Evolutionary conservation across 768 basidiomycete species (phyloP), one percentile per base, ranked within the genome.

Genomic region (Mycena filopes): DNA sequence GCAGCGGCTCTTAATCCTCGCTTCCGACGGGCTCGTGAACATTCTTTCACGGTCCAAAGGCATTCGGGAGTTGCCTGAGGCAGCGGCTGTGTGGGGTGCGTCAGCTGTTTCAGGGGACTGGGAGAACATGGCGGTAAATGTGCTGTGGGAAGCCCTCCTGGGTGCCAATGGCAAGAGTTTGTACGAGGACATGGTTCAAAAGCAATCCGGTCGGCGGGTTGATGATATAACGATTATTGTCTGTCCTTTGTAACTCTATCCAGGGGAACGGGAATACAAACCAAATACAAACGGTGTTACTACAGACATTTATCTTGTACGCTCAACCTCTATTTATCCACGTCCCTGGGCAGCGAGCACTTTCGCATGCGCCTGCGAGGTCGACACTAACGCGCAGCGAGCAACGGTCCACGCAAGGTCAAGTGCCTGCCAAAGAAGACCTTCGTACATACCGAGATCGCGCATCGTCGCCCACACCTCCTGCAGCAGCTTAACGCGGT

Each of bases 381-480:
- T 66, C 23, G 73, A 40, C 21, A 68, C 72, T 46, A 86, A 71
- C 23, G 85, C 81, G 6, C 43, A 61, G 60, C 85, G 68, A 23
- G 84, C 74, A 18, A 81, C 69, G 58, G 80, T 82, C 84, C 84
- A 86, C 21, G 83, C 81, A 26, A 84, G 74, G 53, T 86, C 83
- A 33, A 86, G 76, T 16, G 79, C 77, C 36, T 75, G 76, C 83
- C 85, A 85, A 4, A 86, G 78, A 43, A 76, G 70, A 49, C 70
- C 66, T 65, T 86, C 85, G 68, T 74, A 76, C 66, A 86, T 79
- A 36, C 83, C 86, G 26, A 86, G 73, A 15, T 79, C 79, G 57
- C 77, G 80, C 16, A 70, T 80, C 63, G 83, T 83, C 43, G 79
- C 76, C 84, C 84, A 86, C 8, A 85, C 68, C 4, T 79, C 82